Evolutionary conservation across 2,329 filamentous ascomycete genomes (phyloP), one percentile per base, ranked within the genome.

Genomic region (Trichoderma oligosporum): DNA sequence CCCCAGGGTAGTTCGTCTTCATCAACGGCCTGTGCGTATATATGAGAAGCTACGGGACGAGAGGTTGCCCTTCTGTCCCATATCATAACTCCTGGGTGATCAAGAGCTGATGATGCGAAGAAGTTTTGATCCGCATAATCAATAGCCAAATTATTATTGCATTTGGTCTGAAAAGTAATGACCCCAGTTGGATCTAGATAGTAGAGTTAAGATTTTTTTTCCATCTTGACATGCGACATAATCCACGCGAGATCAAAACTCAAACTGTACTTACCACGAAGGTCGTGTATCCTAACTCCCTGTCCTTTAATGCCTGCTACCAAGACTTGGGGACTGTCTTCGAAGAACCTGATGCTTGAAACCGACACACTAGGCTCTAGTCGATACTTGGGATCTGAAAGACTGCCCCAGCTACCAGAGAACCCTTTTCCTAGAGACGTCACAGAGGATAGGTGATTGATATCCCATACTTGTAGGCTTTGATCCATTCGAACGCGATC

Each of bases 71-170:
- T 84, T 24, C 86, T 83, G 67, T 93, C 89, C 89, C 89, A 93
- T 29, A 93, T 79, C 69, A 87, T 85, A 51, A 93, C 79, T 7
- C 84, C 84, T 0, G 89, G 86, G 48, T 89, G 85, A 58, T 89
- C 88, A 11, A 89, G 75, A 2, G 87, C 86, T 12, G 88, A 90
- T 1, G 89, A 92, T 1, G 89, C 85, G 73, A 94, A 93, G 70
- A 91, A 93, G 64, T 94, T 91, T 62, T 87, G 84, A 64, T 95
- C 88, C 20, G 84, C 77, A 60, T 88, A 89, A 73, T 94, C 89
- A 60, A 94, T 89, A 14, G 88, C 82, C 55, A 94, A 70, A 62
- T 87, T 87, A 64, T 87, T 87, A 68, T 85, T 86, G 65, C 83
- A 85, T 63, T 82, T 83, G 4, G 84, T 87, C 60, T 81, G 81